phyloP scores from a whole-genome alignment of 768 basidiomycete species.

The Coprinopsis strossmayeri region DNA sequence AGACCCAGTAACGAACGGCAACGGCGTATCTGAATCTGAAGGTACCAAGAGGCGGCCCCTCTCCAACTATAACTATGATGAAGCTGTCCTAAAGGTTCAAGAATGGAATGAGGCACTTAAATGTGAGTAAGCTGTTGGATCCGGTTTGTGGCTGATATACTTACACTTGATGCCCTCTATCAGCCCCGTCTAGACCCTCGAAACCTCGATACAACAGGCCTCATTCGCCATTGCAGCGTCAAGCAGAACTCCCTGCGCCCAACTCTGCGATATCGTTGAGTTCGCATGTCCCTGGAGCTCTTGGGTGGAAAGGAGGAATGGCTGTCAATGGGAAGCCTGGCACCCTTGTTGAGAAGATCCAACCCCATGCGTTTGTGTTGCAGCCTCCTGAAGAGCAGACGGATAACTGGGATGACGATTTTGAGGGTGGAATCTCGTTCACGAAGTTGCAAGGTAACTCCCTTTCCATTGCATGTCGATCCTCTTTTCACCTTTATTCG shows the following conservation, averaged over 20 bases:
- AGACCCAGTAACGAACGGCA: too few species aligned
- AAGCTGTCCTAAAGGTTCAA: constrained; percentile 91
- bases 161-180: too few species aligned
- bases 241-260: constrained; percentile 25
- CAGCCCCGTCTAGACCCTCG: constrained; percentile 70
- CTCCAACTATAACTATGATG: constrained; percentile 87
- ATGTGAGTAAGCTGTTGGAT: constrained; percentile 42
- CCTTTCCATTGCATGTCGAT: background rate
- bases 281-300: constrained; percentile 23
- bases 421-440: constrained; percentile 88
- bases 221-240: constrained; percentile 39
- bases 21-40: constrained; percentile 29
- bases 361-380: constrained; percentile 60
- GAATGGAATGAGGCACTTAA: constrained; percentile 98
- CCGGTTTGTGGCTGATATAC: constrained; percentile 9
- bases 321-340: constrained; percentile 28
- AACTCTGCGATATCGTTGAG: constrained; percentile 21
- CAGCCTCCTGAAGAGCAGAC: constrained; percentile 80
- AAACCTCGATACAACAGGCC: constrained; percentile 51
- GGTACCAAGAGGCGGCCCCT: constrained; percentile 33
- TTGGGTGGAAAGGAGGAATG: constrained; percentile 26
- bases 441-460: constrained; percentile 66
- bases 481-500: constrained; percentile 5
- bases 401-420: constrained; percentile 99
- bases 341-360: constrained; percentile 44